A percentile compares a stretch with the other conserved stretches of the same genome.
These are phyloP conservation scores for Trichosporon sp. DNA, from an alignment of 1,284 basidiomycete genomes.

Conservation along the genomic window DNA sequence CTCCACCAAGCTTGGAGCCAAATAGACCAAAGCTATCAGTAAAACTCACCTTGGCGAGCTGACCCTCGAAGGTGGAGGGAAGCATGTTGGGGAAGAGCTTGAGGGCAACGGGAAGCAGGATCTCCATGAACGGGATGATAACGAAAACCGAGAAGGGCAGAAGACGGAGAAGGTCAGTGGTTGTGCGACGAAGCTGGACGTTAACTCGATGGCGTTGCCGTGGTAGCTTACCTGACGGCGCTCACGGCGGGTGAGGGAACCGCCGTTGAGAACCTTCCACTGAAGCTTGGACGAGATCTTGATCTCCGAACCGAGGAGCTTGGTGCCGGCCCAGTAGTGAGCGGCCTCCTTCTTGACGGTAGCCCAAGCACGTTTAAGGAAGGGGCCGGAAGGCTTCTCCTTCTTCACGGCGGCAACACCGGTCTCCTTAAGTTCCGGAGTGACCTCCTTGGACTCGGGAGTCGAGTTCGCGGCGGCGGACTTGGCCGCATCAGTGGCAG, in stretches of 20 bases:
- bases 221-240: slow-evolving; percentile 73
- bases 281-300: slow-evolving; percentile 85
- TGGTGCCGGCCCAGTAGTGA: slow-evolving; percentile 97
- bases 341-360: slow-evolving; percentile 92
- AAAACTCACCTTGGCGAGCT: slow-evolving; percentile 76
- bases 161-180: slow-evolving; percentile 85
- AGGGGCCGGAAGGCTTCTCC: slow-evolving; percentile 46
- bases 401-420: slow-evolving; percentile 64
- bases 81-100: slow-evolving; percentile 99
- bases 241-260: slow-evolving; percentile 87
- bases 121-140: slow-evolving; percentile 96
- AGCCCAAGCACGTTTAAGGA: slow-evolving; percentile 66
- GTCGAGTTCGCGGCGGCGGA: slow-evolving; percentile 27
- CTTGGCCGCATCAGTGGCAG: slow-evolving; percentile 32
- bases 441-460: slow-evolving; percentile 7
- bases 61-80: slow-evolving; percentile 97
- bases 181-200: slow-evolving; percentile 82
- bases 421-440: slow-evolving; percentile 32
- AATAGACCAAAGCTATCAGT: background rate
- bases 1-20: background rate
- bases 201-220: background rate
- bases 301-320: slow-evolving; percentile 92
- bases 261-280: slow-evolving; percentile 89
- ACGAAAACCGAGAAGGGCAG: slow-evolving; percentile 95
- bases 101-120: slow-evolving; percentile 93